Evolutionary conservation across 2,329 filamentous ascomycete genomes (phyloP).

Genomic region (Fusarium agapanthi): DNA sequence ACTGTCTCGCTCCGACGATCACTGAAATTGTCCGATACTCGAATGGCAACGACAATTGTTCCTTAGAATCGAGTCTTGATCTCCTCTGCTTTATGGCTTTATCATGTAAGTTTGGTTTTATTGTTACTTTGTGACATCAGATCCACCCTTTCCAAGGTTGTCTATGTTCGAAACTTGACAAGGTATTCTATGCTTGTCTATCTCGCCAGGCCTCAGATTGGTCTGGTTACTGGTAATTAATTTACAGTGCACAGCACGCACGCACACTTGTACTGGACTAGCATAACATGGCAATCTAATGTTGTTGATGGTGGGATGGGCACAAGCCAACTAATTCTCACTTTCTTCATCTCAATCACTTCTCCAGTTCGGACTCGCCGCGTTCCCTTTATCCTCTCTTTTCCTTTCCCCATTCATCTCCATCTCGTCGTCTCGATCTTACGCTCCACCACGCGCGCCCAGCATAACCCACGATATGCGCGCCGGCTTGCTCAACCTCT

Average conservation of each 20-base stretch:
- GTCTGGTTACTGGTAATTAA: slow-evolving; percentile 25
- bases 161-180: slow-evolving; percentile 13
- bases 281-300: slow-evolving; percentile 38
- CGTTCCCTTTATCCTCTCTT: slow-evolving; percentile 1
- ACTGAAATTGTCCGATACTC: neutral
- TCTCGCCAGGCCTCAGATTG: slow-evolving; percentile 28
- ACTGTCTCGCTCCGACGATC: slow-evolving; percentile 11
- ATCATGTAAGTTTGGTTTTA: slow-evolving; percentile 22
- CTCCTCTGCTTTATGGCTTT: slow-evolving; percentile 29
- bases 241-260: slow-evolving; percentile 3
- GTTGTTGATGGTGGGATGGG: slow-evolving; percentile 30
- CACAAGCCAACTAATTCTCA: slow-evolving; percentile 22
- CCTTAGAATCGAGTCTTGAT: neutral
- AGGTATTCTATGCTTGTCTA: slow-evolving; percentile 17
- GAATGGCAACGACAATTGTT: slow-evolving; percentile 1
- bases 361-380: slow-evolving; percentile 22
- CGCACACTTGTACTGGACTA: slow-evolving; percentile 6
- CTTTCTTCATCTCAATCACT: slow-evolving; percentile 10
- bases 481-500: slow-evolving; percentile 10
- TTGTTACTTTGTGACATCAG: slow-evolving; percentile 29
- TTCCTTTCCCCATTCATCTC: slow-evolving; percentile 2
- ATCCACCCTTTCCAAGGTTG: slow-evolving; percentile 1
- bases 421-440: neutral
- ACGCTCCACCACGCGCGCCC: neutral
- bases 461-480: slow-evolving; percentile 27